Evolutionary conservation across 331 rosid genomes (phyloP), one percentile per base, ranked within the genome.

Genomic region (Rhamnella rubrinervis): DNA sequence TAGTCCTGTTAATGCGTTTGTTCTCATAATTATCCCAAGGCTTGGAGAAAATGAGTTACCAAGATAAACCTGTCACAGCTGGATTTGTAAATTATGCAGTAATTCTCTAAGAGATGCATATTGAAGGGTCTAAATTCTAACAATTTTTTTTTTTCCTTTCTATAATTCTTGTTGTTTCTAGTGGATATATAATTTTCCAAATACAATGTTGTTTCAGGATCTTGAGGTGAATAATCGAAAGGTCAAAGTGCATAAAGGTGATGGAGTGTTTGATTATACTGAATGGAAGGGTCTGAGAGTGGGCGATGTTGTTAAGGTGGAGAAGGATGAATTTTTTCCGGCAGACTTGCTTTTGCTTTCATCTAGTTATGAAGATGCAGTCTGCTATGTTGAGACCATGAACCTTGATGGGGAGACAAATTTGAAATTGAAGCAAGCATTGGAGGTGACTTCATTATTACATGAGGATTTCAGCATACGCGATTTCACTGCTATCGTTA

Each of bases 341-440:
- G 95, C 97, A 5, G 99, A 95, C 63, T 91, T 95, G 26, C 59
- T 95, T 44, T 82, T 95, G 75, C 96, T 95, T 74, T 91, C 99
- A 2, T 91, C 99, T 26, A 80, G 90, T 83, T 95, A 86, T 28
- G 97, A 89, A n/a, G 99, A 95, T 78, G 92, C 97, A 64, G 57
- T 95, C 53, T 91, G 96, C 84, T 95, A 95, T 65, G 99, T 95
- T 23, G 97, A 95, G 84, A 95, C 99, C 35, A 95, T 89, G 99
- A 95, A 86, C 80, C 93, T 95, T 66, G 99, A 95, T 60, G 97
- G 99, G 10, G 99, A 95, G 88, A 95, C 99, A 67, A 95, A 95
- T 81, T 75, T 95, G 57, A 95, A 95, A 80, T 38, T 89, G 65
- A 95, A 91, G 73, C 97, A 95, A 77, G 96, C 86, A 26, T 85